phyloP scores from a whole-genome alignment of 2,329 filamentous ascomycete genomes.

The Diaporthe vexans region DNA sequence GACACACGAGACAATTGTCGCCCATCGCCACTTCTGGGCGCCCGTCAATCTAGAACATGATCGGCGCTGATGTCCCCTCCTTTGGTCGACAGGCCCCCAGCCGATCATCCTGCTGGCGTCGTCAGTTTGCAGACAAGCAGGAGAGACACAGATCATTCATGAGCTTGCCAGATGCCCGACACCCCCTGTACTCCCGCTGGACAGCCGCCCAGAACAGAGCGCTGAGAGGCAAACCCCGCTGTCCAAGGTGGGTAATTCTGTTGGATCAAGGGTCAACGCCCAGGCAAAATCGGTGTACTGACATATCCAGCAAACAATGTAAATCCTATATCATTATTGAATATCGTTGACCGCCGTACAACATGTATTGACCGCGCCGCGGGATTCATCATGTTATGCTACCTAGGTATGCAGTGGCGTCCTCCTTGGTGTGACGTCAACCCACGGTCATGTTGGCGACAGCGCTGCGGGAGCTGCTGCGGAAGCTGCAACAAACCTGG shows the following conservation, averaged over 20 bases:
- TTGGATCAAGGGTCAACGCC: background rate
- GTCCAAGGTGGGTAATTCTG: background rate
- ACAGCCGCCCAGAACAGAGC: background rate
- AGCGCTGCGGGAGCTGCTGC: conserved; percentile 12
- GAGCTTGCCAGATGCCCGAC: too few relatives aligned
- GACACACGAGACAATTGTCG: background rate
- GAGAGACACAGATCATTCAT: background rate
- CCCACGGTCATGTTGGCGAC: conserved; percentile 25
- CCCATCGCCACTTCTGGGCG: background rate
- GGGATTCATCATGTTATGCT: background rate
- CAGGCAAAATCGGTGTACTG: background rate
- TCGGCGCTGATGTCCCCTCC: background rate
- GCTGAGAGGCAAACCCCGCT: background rate
- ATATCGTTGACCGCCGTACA: background rate
- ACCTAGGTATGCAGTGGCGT: conserved; percentile 19
- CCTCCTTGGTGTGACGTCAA: conserved; percentile 34
- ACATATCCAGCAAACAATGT: background rate
- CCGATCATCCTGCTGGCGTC: conserved; percentile 12
- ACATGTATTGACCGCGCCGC: background rate
- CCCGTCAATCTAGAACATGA: background rate
- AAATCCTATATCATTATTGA: background rate
- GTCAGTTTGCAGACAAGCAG: background rate
- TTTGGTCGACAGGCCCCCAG: background rate
- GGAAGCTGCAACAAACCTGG: conserved; percentile 8
- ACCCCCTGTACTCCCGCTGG: background rate